phyloP scores from a whole-genome alignment of 1,139 yeast species.

The Nematodospora anomalae region DNA sequence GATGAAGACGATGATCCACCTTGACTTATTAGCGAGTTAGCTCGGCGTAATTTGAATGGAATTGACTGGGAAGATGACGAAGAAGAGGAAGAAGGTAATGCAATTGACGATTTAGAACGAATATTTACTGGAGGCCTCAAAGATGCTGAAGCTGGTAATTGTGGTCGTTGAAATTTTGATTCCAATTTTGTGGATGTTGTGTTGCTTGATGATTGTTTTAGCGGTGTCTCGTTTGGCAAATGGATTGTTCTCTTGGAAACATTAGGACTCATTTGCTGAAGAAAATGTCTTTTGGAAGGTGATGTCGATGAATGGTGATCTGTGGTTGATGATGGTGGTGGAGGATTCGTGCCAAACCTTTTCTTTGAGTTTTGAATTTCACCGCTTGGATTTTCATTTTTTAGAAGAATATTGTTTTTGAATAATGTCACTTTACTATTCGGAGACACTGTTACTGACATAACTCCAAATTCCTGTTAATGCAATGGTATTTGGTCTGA shows the following conservation, averaged over 20 bases:
- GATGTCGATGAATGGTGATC: constrained; percentile 16
- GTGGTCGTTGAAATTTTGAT: constrained; percentile 20
- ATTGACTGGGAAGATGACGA: constrained; percentile 14
- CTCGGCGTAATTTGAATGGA: constrained; percentile 31
- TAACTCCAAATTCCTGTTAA: background rate
- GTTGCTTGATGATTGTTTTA: constrained; percentile 9
- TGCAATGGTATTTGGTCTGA: background rate
- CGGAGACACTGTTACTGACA: constrained; percentile 11
- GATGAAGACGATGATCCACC: constrained; percentile 25
- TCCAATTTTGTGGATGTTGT: constrained; percentile 3
- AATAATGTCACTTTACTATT: constrained; percentile 8
- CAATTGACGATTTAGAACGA: constrained; percentile 13
- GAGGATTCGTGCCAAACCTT: constrained; percentile 1
- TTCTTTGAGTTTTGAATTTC: constrained; percentile 1
- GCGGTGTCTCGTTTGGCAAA: constrained; percentile 8
- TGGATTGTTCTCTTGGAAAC: constrained; percentile 31
- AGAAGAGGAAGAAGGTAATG: constrained; percentile 10
- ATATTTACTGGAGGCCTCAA: constrained; percentile 15
- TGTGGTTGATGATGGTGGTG: constrained; percentile 1
- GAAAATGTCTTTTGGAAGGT: constrained; percentile 33
- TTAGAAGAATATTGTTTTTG: constrained; percentile 6
- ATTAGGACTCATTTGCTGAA: constrained; percentile 46
- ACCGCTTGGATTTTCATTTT: constrained; percentile 2
- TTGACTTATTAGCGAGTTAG: constrained; percentile 34
- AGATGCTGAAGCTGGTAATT: constrained; percentile 19